These are phyloP conservation scores for Rhododendron henanense DNA, from an alignment of 148 eudicot genomes.

Conservation along the genomic window DNA sequence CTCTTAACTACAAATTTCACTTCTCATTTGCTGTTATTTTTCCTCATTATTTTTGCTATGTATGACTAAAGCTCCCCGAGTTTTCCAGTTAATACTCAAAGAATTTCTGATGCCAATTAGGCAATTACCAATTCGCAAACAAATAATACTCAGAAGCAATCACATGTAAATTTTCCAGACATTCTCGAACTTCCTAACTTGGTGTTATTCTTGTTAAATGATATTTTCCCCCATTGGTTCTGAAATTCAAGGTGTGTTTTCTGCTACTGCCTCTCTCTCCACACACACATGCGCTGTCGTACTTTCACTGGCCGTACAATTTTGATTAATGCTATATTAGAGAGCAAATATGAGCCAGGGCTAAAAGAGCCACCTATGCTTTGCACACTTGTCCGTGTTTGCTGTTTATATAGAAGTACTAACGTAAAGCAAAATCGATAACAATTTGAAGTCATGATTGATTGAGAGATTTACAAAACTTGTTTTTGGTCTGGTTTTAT, in stretches of 20 bases:
- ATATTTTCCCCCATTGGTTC: not conserved
- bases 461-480: not conserved
- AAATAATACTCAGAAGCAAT: not conserved
- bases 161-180: not conserved
- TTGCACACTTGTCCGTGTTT: not conserved
- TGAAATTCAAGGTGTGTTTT: not conserved
- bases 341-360: not conserved
- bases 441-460: not conserved
- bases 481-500: conserved; percentile 12
- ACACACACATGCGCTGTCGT: not conserved
- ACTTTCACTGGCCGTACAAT: not conserved
- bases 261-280: not conserved
- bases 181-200: not conserved
- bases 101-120: not conserved
- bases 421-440: too few relatives aligned
- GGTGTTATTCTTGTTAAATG: not conserved
- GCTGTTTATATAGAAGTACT: not conserved
- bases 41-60: not conserved
- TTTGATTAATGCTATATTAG: not conserved
- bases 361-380: not conserved
- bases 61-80: not conserved
- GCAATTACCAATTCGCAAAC: too few relatives aligned
- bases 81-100: not conserved
- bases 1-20: not conserved
- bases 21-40: not conserved